A percentile compares a stretch with the other conserved stretches of the same genome.
These are phyloP conservation scores for Crocinoboletus sp. DNA, from an alignment of 1,284 basidiomycete genomes.

Conservation along the genomic window DNA sequence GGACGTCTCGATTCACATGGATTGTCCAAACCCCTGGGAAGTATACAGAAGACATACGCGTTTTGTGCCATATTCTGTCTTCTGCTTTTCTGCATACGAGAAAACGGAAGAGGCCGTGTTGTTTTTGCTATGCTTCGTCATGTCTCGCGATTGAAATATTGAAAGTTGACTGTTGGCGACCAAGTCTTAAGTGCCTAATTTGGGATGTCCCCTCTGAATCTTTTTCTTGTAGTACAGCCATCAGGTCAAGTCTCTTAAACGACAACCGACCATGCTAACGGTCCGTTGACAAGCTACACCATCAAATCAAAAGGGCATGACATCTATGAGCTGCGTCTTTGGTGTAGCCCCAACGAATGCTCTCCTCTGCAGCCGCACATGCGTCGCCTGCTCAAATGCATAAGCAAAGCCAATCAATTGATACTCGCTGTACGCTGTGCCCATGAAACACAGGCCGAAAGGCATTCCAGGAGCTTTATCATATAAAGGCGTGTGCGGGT, in stretches of 20 bases:
- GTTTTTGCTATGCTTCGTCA: slow-evolving; percentile 89
- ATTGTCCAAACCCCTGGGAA: background rate
- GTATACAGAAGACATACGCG: slow-evolving; percentile 40
- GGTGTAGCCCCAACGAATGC: slow-evolving; percentile 34
- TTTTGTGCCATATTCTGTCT: slow-evolving; percentile 78
- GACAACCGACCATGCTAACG: background rate
- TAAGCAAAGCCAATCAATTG: slow-evolving; percentile 46
- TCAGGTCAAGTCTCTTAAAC: background rate
- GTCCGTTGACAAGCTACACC: background rate
- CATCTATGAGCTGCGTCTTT: slow-evolving; percentile 22
- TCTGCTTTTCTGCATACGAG: slow-evolving; percentile 83
- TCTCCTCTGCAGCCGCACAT: slow-evolving; percentile 37
- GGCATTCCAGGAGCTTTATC: slow-evolving; percentile 47
- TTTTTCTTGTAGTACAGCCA: too few species aligned
- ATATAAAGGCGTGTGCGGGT: too few species aligned
- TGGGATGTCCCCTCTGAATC: background rate
- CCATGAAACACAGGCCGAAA: slow-evolving; percentile 50
- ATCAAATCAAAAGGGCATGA: slow-evolving; percentile 11
- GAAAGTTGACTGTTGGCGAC: background rate
- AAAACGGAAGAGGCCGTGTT: slow-evolving; percentile 85
- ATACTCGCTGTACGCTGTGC: slow-evolving; percentile 48
- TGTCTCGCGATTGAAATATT: slow-evolving; percentile 26
- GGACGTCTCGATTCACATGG: slow-evolving; percentile 5
- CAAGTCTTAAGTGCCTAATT: slow-evolving; percentile 1
- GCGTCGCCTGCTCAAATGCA: slow-evolving; percentile 53